Evolutionary conservation across 2,329 filamentous ascomycete species (phyloP).

Genomic region (Leptographium lundbergii): DNA sequence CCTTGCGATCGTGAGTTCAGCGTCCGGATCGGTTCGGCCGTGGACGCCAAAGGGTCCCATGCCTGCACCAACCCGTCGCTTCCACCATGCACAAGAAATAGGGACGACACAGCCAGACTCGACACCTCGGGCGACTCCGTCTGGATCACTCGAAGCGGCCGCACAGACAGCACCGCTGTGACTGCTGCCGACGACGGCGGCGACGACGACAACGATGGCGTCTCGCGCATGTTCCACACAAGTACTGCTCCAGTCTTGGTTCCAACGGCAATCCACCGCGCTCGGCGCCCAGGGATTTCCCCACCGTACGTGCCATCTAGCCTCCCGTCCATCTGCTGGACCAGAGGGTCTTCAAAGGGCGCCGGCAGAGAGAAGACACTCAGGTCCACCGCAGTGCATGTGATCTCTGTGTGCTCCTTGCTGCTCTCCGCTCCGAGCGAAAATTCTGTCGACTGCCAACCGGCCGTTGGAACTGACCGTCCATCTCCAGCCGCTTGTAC

Average conservation of each 20-base stretch:
- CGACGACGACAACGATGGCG: conserved; percentile 17
- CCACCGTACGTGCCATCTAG: conserved; percentile 28
- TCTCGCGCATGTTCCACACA: conserved; percentile 73
- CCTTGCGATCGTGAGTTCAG: conserved; percentile 76
- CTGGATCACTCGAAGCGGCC: conserved; percentile 68
- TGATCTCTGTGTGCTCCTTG: conserved; percentile 40
- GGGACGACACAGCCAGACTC: conserved; percentile 65
- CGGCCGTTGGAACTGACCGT: conserved; percentile 29
- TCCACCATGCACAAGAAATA: conserved; percentile 86
- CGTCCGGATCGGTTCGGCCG: conserved; percentile 64
- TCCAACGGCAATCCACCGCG: conserved; percentile 68
- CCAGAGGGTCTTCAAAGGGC: conserved; percentile 60
- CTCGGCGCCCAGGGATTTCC: conserved; percentile 75
- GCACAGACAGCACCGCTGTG: conserved; percentile 25
- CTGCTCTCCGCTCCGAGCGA: conserved; percentile 26
- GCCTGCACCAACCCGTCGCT: conserved; percentile 91
- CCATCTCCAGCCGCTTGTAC: not conserved
- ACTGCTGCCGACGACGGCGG: not conserved
- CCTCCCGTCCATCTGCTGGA: conserved; percentile 27
- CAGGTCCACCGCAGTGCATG: conserved; percentile 56
- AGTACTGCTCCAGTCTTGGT: conserved; percentile 67
- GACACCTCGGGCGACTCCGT: conserved; percentile 86
- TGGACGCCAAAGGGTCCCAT: conserved; percentile 90
- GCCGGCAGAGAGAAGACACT: conserved; percentile 63
- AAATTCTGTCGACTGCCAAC: conserved; percentile 55